Evolutionary conservation across 345 rosid genomes (phyloP).

Genomic region (Odontarrhena argentea): DNA sequence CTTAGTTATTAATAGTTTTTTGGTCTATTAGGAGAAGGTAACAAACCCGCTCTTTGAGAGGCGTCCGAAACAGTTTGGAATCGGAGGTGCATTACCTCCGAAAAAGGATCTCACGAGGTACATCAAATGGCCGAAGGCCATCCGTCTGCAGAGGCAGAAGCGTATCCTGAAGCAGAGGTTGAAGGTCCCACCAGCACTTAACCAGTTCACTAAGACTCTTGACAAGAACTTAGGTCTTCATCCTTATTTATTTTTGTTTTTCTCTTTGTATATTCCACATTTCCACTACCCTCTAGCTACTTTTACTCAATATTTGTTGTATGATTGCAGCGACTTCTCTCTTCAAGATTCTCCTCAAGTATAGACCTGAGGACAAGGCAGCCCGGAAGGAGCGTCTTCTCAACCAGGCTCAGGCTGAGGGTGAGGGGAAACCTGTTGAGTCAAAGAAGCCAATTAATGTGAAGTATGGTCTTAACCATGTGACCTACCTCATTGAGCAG

Average conservation of each 20-base stretch:
- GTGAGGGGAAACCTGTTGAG: slow-evolving; percentile 57
- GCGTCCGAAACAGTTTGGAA: slow-evolving; percentile 79
- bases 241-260: not conserved
- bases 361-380: slow-evolving; percentile 65
- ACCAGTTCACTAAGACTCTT: slow-evolving; percentile 83
- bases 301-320: not conserved
- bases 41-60: slow-evolving; percentile 69
- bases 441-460: slow-evolving; percentile 61
- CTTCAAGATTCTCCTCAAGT: slow-evolving; percentile 59
- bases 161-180: slow-evolving; percentile 73
- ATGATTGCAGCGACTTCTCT: slow-evolving; percentile 46
- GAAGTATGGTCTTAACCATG: slow-evolving; percentile 67
- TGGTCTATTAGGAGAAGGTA: slow-evolving; percentile 54
- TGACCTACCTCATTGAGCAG: slow-evolving; percentile 67
- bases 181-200: slow-evolving; percentile 82
- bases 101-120: slow-evolving; percentile 73
- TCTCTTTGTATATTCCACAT: not conserved
- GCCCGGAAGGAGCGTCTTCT: slow-evolving; percentile 65
- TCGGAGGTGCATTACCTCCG: slow-evolving; percentile 80
- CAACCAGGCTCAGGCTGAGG: slow-evolving; percentile 59
- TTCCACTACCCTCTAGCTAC: not conserved
- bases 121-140: slow-evolving; percentile 69
- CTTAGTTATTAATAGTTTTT: not conserved
- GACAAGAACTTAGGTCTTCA: slow-evolving; percentile 70
- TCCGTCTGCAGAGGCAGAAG: slow-evolving; percentile 69